Percentiles rank a stretch among this genome's conserved stretches.
phyloP scores from a whole-genome alignment of 2,329 filamentous ascomycete genomes.

The Magnaporthiopsis incrustans region DNA sequence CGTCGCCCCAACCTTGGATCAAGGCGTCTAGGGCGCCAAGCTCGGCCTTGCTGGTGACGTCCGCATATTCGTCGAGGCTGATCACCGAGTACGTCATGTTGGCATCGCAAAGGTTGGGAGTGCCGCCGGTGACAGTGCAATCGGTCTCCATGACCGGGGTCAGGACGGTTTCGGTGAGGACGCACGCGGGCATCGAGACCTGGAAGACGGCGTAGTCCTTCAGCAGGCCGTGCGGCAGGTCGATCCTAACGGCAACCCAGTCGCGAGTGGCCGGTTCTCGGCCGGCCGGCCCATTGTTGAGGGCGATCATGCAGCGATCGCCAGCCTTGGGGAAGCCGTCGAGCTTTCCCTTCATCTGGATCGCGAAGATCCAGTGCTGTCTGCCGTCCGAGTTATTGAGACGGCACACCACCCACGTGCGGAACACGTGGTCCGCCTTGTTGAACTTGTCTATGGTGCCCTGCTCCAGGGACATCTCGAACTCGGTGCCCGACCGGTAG shows the following conservation, averaged over 20 bases:
- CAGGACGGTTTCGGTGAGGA: background rate
- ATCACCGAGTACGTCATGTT: constrained; percentile 8
- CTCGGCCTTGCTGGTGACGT: constrained; percentile 14
- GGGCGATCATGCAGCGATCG: constrained; percentile 4
- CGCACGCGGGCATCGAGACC: background rate
- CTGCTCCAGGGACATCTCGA: constrained; percentile 12
- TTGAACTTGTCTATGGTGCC: constrained; percentile 27
- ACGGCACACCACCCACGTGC: constrained; percentile 13
- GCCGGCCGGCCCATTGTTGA: background rate
- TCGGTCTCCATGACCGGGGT: constrained; percentile 1
- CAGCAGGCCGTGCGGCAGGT: background rate
- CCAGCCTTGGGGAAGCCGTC: constrained; percentile 12
- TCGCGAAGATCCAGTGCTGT: constrained; percentile 13
- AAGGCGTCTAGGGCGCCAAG: constrained; percentile 12
- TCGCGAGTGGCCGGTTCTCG: constrained; percentile 1
- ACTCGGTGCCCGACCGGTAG: constrained; percentile 11
- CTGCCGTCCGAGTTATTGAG: constrained; percentile 6
- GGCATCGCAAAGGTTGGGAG: background rate
- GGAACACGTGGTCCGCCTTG: constrained; percentile 16
- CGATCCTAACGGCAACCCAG: background rate
- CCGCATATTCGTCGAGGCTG: constrained; percentile 11
- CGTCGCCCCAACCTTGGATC: background rate
- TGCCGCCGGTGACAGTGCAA: background rate
- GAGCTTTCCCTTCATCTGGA: constrained; percentile 8
- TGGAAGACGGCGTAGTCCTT: constrained; percentile 11